Conservation (phyloP, 2,329 filamentous ascomycete genomes). For the Polytolypa hystricis region DNA sequence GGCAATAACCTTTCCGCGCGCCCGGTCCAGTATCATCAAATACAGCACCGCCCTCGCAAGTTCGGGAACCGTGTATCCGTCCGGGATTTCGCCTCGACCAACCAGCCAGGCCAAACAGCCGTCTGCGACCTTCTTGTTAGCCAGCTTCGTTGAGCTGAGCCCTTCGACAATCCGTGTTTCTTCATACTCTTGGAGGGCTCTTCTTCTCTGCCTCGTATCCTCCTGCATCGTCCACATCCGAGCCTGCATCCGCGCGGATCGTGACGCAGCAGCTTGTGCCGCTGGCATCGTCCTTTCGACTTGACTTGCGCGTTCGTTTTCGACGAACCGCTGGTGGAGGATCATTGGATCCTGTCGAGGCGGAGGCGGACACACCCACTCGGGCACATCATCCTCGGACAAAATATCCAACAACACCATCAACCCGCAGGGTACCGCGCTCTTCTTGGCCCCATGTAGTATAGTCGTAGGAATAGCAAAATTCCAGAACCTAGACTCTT, state of each 20-base stretch:
- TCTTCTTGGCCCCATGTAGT: too few relatives aligned
- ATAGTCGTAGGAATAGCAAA: too few relatives aligned
- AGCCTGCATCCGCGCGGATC: constrained; percentile 13
- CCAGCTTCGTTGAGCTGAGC: constrained; percentile 17
- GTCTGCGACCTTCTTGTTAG: constrained; percentile 15
- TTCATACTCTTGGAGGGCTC: constrained; percentile 12
- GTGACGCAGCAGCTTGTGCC: constrained; percentile 16
- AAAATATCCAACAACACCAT: constrained; percentile 20
- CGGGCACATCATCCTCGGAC: constrained; percentile 16
- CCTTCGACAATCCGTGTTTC: constrained; percentile 17
- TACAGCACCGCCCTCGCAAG: constrained; percentile 18
- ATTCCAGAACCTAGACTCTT: too few relatives aligned
- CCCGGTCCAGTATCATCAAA: constrained; percentile 17
- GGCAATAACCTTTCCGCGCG: constrained; percentile 13
- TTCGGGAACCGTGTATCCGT: constrained; percentile 14
- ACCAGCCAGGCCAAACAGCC: constrained; percentile 18
- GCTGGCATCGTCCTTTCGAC: constrained; percentile 19
- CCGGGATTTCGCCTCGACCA: constrained; percentile 14
- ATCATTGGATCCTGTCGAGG: constrained; percentile 9
- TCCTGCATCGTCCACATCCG: constrained; percentile 11
- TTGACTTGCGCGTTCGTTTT: constrained; percentile 11
- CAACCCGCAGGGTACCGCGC: too few relatives aligned
- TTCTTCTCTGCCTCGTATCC: constrained; percentile 11
- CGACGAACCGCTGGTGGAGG: constrained; percentile 11
- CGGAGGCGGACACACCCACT: constrained; percentile 14